phyloP scores from a whole-genome alignment of 139 green algal genomes.

The Helicosporidium sp. region DNA sequence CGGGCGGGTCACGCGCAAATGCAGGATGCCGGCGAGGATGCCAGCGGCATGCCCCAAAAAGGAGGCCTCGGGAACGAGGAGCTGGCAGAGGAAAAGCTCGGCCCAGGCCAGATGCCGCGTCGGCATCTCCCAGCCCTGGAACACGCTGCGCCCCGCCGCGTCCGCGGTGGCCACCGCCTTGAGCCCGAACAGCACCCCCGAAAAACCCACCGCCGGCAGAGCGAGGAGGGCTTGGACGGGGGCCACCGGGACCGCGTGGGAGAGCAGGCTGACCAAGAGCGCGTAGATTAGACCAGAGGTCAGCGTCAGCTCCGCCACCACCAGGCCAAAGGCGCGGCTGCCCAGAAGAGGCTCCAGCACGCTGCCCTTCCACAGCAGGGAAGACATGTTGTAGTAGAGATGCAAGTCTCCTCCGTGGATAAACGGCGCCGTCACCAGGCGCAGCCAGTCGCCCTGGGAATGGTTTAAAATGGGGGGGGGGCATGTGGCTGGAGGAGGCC shows the following conservation, averaged over 20 bases:
- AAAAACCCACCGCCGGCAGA: slow-evolving; percentile 35
- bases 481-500: no score
- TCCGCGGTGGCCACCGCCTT: slow-evolving; percentile 24
- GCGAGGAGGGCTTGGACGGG: not conserved
- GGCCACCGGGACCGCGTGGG: not conserved
- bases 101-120: slow-evolving; percentile 39
- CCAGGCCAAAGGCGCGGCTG: slow-evolving; percentile 18
- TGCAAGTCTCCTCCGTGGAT: slow-evolving; percentile 49
- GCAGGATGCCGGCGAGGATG: slow-evolving; percentile 45
- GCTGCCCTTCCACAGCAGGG: slow-evolving; percentile 51
- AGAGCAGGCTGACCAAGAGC: not conserved
- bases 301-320: slow-evolving; percentile 41
- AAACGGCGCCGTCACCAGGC: slow-evolving; percentile 36
- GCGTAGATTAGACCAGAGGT: slow-evolving; percentile 24
- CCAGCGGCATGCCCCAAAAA: slow-evolving; percentile 54
- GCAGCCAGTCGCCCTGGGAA: slow-evolving; percentile 15
- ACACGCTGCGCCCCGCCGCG: not conserved
- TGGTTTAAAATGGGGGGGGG: not conserved
- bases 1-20: slow-evolving; percentile 21
- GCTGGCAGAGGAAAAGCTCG: slow-evolving; percentile 41
- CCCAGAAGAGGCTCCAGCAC: slow-evolving; percentile 42
- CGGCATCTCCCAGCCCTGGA: no score
- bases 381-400: slow-evolving; percentile 59
- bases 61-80: slow-evolving; percentile 34
- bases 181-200: slow-evolving; percentile 48